phyloP scores from a whole-genome alignment of 2,329 filamentous ascomycete genomes.

The Neodidymelliopsis sp. region DNA sequence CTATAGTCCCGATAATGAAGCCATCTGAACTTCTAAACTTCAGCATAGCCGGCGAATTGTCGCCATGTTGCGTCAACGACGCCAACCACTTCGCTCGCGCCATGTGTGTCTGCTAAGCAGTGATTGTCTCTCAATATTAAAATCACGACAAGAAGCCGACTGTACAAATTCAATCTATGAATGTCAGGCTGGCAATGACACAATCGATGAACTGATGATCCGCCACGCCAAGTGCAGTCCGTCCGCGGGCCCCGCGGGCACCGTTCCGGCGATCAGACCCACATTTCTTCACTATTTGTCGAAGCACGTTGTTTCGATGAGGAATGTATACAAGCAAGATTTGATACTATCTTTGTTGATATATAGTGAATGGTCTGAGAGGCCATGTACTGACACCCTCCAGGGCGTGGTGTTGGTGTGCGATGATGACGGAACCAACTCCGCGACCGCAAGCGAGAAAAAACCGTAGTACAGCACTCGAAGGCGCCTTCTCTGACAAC shows the following conservation, averaged over 20 bases:
- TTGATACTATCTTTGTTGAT: no score
- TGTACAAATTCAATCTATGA: not conserved
- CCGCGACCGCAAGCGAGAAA: not conserved
- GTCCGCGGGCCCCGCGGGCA: slow-evolving; percentile 14
- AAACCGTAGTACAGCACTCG: not conserved
- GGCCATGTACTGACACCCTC: no score
- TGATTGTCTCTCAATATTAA: no score
- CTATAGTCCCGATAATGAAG: slow-evolving; percentile 46
- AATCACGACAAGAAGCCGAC: not conserved
- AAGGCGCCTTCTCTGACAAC: not conserved
- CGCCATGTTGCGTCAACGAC: slow-evolving; percentile 39
- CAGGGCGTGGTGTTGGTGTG: not conserved
- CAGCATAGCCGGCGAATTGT: slow-evolving; percentile 41
- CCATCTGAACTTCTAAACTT: slow-evolving; percentile 42
- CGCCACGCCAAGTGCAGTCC: slow-evolving; percentile 15
- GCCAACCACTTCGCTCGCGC: slow-evolving; percentile 35
- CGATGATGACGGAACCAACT: not conserved
- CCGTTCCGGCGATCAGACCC: slow-evolving; percentile 2
- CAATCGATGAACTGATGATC: not conserved
- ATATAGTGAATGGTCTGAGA: no score
- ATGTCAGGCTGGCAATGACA: slow-evolving; percentile 1
- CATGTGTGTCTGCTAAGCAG: no score
- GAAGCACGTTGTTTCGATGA: not conserved
- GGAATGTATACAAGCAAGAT: no score
- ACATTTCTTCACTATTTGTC: not conserved